Conservation (phyloP, 768 basidiomycete genomes). For the Leccinum arenicola region DNA sequence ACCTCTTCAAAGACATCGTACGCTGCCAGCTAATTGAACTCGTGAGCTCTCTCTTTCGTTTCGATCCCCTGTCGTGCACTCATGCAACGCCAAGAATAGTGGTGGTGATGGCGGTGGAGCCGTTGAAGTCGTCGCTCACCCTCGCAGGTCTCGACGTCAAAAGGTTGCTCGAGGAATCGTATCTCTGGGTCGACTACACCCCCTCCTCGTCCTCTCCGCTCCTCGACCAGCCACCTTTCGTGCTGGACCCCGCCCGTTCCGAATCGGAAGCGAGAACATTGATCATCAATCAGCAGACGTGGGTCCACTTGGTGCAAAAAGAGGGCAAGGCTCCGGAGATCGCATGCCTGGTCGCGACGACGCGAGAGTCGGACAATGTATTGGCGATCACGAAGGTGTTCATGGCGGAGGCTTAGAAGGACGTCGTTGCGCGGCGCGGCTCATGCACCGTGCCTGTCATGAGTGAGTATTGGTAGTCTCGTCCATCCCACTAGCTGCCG, state of each 20-base stretch:
- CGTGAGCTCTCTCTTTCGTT: conserved; percentile 39
- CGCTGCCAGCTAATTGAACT: conserved; percentile 88
- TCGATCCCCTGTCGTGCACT: conserved; percentile 2
- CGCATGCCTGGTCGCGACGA: conserved; percentile 67
- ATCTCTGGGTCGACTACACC: conserved; percentile 61
- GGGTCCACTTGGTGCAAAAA: conserved; percentile 51
- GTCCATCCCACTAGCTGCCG: too few relatives aligned
- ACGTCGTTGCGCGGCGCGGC: conserved; percentile 52
- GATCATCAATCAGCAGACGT: conserved; percentile 47
- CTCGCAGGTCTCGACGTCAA: conserved; percentile 64
- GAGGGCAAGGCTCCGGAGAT: conserved; percentile 34
- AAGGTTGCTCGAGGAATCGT: conserved; percentile 70
- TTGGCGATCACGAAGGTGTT: conserved; percentile 74
- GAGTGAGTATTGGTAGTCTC: conserved; percentile 37
- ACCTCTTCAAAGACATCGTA: conserved; percentile 94
- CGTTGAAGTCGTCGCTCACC: conserved; percentile 85
- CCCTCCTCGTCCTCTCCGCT: conserved; percentile 46
- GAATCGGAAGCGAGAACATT: conserved; percentile 47
- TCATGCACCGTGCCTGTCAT: conserved; percentile 56
- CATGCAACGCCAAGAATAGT: conserved; percentile 67
- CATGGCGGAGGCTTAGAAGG: conserved; percentile 52
- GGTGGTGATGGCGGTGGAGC: conserved; percentile 78
- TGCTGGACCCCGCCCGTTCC: too few relatives aligned
- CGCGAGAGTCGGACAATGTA: conserved; percentile 53
- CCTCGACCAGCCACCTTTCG: conserved; percentile 59